Conservation (phyloP, 2,329 filamentous ascomycete species). For the Fusarium humuli region DNA sequence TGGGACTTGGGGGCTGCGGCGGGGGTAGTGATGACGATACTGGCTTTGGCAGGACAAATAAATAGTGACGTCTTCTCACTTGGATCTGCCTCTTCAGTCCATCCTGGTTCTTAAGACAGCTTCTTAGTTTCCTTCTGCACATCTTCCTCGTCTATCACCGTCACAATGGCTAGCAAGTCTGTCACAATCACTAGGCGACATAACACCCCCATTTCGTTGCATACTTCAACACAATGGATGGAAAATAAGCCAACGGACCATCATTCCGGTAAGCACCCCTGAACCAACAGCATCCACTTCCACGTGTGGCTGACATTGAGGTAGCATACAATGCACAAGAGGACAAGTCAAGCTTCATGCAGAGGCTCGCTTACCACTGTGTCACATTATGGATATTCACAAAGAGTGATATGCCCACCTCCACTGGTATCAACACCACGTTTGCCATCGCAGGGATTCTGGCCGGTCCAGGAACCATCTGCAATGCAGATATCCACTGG, state of each 20-base stretch:
- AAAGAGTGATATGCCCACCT: conserved; percentile 37
- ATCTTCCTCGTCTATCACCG: neutral
- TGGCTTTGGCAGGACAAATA: conserved; percentile 1
- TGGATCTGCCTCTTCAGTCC: neutral
- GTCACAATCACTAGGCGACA: conserved; percentile 13
- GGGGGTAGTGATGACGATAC: conserved; percentile 3
- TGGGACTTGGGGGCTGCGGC: neutral
- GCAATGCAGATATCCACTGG: conserved; percentile 22
- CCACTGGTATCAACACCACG: conserved; percentile 34
- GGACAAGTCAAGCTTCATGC: conserved; percentile 3
- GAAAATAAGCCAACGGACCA: conserved; percentile 9
- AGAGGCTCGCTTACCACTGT: conserved; percentile 28
- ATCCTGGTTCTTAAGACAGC: neutral
- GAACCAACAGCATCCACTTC: conserved; percentile 4
- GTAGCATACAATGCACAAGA: conserved; percentile 19
- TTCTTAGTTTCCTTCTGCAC: neutral
- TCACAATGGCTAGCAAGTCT: conserved; percentile 20
- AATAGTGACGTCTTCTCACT: conserved; percentile 16
- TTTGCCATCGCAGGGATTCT: conserved; percentile 36
- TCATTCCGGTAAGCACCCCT: conserved; percentile 31
- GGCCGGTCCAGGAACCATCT: conserved; percentile 28
- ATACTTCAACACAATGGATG: neutral
- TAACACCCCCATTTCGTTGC: neutral
- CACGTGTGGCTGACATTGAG: conserved; percentile 20
- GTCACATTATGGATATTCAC: conserved; percentile 37